These are phyloP conservation scores for Ganoderma leucocontextum DNA, from an alignment of 1,284 basidiomycete genomes.

Conservation along the genomic window DNA sequence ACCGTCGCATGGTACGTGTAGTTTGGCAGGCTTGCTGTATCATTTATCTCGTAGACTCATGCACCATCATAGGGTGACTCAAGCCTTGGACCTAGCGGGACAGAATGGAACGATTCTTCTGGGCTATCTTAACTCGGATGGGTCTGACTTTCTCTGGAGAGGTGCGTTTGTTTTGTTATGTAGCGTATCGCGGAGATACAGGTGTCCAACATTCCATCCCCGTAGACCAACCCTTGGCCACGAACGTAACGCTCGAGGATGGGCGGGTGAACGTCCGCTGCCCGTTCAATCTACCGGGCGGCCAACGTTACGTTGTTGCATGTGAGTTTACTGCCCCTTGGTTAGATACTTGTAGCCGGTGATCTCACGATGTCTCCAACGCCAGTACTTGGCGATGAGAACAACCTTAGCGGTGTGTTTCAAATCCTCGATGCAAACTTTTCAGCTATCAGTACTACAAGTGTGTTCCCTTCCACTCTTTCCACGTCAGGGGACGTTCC, in stretches of 20 bases:
- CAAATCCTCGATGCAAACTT: background rate
- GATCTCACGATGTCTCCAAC: background rate
- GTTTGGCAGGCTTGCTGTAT: background rate
- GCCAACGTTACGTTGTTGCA: slow-evolving; percentile 16
- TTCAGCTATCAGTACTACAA: background rate
- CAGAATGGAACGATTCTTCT: background rate
- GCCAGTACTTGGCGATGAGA: background rate
- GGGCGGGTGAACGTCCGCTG: slow-evolving; percentile 21
- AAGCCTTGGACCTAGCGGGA: background rate
- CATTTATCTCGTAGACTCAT: background rate
- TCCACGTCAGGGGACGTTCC: background rate
- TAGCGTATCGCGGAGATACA: too few species aligned
- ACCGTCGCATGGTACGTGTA: slow-evolving; percentile 10
- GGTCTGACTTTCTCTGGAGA: background rate
- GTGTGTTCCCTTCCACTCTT: background rate
- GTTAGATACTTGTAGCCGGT: background rate
- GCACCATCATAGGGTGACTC: background rate
- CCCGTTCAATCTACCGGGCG: slow-evolving; percentile 12
- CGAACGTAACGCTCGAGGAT: slow-evolving; percentile 13
- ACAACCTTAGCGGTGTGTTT: background rate
- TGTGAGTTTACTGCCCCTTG: slow-evolving; percentile 6
- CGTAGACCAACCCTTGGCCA: slow-evolving; percentile 19
- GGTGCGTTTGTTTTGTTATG: background rate
- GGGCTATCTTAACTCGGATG: background rate
- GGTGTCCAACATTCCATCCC: background rate